Percentiles rank a stretch among this genome's conserved stretches.
Conservation (phyloP, 1,139 yeast genomes). For the Hyphopichia burtonii region DNA sequence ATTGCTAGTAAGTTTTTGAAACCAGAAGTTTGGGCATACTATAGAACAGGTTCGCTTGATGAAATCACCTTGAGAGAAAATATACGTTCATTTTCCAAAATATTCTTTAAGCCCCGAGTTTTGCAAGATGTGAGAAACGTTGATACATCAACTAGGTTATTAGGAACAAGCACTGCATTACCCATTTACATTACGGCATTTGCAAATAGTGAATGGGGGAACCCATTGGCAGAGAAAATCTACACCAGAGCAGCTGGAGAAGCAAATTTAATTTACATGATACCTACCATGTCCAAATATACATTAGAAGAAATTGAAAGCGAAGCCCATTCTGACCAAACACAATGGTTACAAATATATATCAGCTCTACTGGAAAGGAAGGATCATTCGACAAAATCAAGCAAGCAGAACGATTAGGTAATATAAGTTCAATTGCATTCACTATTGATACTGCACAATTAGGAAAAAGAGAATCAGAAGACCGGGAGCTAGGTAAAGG, state of each 20-base stretch:
- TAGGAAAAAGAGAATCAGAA: conserved; percentile 16
- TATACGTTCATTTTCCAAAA: conserved; percentile 72
- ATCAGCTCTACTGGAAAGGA: conserved; percentile 14
- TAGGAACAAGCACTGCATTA: conserved; percentile 43
- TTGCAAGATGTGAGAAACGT: conserved; percentile 56
- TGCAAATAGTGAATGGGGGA: conserved; percentile 51
- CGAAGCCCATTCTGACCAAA: conserved; percentile 30
- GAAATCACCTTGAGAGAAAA: conserved; percentile 79
- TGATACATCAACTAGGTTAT: conserved; percentile 48
- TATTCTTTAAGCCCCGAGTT: conserved; percentile 72
- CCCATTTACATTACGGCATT: conserved; percentile 58
- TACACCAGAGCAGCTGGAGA: conserved; percentile 45
- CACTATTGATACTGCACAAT: conserved; percentile 15
- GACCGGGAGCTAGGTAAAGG: conserved; percentile 1
- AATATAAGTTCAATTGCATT: conserved; percentile 12
- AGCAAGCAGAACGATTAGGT: conserved; percentile 6
- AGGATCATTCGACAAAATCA: conserved; percentile 7
- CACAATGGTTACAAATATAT: conserved; percentile 40
- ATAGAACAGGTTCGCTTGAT: conserved; percentile 79
- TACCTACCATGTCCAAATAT: conserved; percentile 51
- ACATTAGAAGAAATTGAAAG: conserved; percentile 53
- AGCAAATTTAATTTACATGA: conserved; percentile 48
- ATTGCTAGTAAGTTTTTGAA: conserved; percentile 51
- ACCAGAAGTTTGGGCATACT: conserved; percentile 78
- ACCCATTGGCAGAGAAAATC: conserved; percentile 51